A percentile compares a stretch with the other conserved stretches of the same genome.
Conservation (phyloP, 2,329 filamentous ascomycete genomes). For the Teratosphaeria destructans region DNA sequence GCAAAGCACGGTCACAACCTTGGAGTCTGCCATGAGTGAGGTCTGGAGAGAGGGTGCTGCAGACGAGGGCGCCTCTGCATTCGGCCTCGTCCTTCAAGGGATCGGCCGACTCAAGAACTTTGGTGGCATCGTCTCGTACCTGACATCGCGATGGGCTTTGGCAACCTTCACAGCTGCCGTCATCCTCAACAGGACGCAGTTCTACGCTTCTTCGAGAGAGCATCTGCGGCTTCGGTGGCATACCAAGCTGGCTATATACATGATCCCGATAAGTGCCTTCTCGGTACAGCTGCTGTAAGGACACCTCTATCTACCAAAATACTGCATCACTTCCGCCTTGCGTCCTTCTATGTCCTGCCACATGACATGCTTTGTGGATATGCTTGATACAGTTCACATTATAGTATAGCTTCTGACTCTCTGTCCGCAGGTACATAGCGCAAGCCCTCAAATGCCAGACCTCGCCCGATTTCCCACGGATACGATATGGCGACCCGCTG, state of each 20-base stretch:
- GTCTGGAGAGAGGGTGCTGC: slow-evolving; percentile 15
- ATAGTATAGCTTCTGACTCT: not conserved
- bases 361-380: not conserved
- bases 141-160: slow-evolving; percentile 85
- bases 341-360: not conserved
- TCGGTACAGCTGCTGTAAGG: slow-evolving; percentile 53
- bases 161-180: slow-evolving; percentile 79
- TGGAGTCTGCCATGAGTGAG: slow-evolving; percentile 16
- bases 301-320: not conserved
- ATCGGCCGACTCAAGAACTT: slow-evolving; percentile 46
- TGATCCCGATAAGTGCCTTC: slow-evolving; percentile 61
- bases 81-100: slow-evolving; percentile 16
- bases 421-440: slow-evolving; percentile 39
- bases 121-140: slow-evolving; percentile 79
- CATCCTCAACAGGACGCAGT: slow-evolving; percentile 79
- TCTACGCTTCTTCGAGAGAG: slow-evolving; percentile 81
- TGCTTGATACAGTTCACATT: not conserved
- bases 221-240: slow-evolving; percentile 67
- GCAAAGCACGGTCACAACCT: slow-evolving; percentile 30
- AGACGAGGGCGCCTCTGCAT: slow-evolving; percentile 15
- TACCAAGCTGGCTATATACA: slow-evolving; percentile 58
- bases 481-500: slow-evolving; percentile 37
- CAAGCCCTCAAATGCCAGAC: slow-evolving; percentile 91
- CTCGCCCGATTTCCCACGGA: slow-evolving; percentile 33
- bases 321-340: no score